These are phyloP conservation scores for Aspergillus pseudoviridinutans DNA, from an alignment of 2,329 filamentous ascomycete species.

Conservation along the genomic window DNA sequence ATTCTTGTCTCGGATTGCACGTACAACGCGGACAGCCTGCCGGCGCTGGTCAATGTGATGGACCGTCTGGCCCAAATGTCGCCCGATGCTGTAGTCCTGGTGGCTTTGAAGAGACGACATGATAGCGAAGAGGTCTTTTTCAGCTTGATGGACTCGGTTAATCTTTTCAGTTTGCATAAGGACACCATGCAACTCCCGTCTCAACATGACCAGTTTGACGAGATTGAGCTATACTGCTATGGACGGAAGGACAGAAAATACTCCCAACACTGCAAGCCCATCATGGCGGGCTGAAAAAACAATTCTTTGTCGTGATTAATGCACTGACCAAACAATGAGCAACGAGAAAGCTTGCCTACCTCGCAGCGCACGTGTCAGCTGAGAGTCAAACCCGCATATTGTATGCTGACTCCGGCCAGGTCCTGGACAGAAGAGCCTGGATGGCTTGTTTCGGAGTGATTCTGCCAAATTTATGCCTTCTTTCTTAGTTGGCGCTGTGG, in stretches of 20 bases:
- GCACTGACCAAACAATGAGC: not conserved
- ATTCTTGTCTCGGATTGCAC: constrained; percentile 68
- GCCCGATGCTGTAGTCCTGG: constrained; percentile 49
- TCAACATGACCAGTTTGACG: constrained; percentile 31
- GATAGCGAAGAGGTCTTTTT: constrained; percentile 65
- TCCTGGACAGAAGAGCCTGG: not conserved
- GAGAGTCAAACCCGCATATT: not conserved
- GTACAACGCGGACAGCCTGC: constrained; percentile 66
- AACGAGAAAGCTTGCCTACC: not conserved
- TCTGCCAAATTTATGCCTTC: not conserved
- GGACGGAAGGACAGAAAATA: constrained; percentile 8
- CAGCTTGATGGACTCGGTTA: constrained; percentile 49
- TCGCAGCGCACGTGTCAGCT: not conserved
- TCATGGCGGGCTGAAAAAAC: not conserved
- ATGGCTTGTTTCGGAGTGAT: not conserved
- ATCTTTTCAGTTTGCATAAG: constrained; percentile 31
- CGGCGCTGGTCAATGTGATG: constrained; percentile 59
- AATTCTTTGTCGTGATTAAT: not conserved
- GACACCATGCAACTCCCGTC: constrained; percentile 34
- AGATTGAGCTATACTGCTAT: constrained; percentile 39
- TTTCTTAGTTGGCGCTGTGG: not conserved
- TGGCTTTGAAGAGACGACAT: constrained; percentile 66
- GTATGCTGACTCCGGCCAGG: not conserved
- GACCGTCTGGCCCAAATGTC: constrained; percentile 44
- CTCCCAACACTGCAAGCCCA: not conserved